phyloP scores from a whole-genome alignment of 169 alveolate genomes.

The Babesia gibsoni region DNA sequence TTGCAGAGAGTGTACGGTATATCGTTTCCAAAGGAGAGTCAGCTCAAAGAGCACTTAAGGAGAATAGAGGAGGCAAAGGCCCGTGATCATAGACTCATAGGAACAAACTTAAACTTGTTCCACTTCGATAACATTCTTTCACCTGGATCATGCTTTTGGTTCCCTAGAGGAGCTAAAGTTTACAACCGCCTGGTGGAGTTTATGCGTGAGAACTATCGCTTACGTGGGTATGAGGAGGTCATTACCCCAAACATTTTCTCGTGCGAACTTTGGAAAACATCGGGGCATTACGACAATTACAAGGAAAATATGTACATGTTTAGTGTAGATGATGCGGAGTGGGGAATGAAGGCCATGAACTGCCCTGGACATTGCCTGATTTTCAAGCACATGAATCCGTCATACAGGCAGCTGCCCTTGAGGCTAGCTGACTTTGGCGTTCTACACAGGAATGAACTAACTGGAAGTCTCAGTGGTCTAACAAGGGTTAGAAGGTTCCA shows the following conservation, averaged over 20 bases:
- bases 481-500: constrained; percentile 97
- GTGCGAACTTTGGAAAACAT: constrained; percentile 93
- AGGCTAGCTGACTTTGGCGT: constrained; percentile 99
- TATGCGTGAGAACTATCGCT: constrained; percentile 80
- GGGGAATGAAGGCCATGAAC: constrained; percentile 99
- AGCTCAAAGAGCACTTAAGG: constrained; percentile 89
- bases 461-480: constrained; percentile 97
- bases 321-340: constrained; percentile 92
- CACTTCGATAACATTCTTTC: constrained; percentile 90
- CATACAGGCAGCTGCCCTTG: constrained; percentile 96
- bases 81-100: constrained; percentile 97
- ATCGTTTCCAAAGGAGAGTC: constrained; percentile 93
- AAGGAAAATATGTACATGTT: constrained; percentile 86
- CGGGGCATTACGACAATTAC: constrained; percentile 98
- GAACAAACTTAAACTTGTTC: constrained; percentile 90
- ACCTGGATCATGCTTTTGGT: constrained; percentile 92
- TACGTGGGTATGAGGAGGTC: constrained; percentile 87
- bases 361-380: constrained; percentile 99
- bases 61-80: constrained; percentile 95
- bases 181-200: constrained; percentile 93
- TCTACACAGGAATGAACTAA: constrained; percentile 96
- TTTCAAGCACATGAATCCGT: constrained; percentile 87
- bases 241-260: constrained; percentile 95
- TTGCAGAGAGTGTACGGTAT: constrained; percentile 99
- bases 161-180: constrained; percentile 95